Conservation (phyloP, 495 filamentous ascomycete genomes). For the Penicillium herquei region DNA sequence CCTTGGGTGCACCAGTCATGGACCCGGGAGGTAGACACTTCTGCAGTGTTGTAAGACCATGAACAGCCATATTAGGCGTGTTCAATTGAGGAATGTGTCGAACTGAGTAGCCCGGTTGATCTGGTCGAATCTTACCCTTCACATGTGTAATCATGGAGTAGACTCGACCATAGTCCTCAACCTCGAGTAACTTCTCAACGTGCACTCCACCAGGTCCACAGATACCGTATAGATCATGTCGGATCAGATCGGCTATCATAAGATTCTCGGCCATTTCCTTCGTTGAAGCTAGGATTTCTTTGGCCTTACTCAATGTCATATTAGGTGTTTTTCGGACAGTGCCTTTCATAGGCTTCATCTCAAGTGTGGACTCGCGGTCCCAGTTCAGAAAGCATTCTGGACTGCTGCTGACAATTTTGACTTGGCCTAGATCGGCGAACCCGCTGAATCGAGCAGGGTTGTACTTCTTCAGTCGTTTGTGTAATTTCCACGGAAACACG, state of each 20-base stretch:
- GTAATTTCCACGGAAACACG: constrained; percentile 63
- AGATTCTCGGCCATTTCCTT: constrained; percentile 96
- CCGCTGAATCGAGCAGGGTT: constrained; percentile 89
- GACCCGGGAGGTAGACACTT: constrained; percentile 79
- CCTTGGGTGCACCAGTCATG: constrained; percentile 96
- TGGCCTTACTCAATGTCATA: constrained; percentile 67
- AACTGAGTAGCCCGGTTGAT: constrained; percentile 36
- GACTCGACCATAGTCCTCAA: constrained; percentile 87
- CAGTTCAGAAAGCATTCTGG: constrained; percentile 89
- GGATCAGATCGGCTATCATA: constrained; percentile 95
- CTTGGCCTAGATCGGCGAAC: constrained; percentile 66
- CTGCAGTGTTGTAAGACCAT: constrained; percentile 75
- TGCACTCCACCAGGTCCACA: constrained; percentile 64
- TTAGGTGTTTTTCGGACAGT: constrained; percentile 72
- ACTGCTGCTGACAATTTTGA: constrained; percentile 78
- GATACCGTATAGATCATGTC: constrained; percentile 85
- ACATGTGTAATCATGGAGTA: constrained; percentile 90
- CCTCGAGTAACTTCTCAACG: constrained; percentile 70
- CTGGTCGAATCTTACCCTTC: constrained; percentile 57
- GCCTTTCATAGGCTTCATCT: constrained; percentile 85
- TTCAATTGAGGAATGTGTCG: constrained; percentile 33
- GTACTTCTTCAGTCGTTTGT: constrained; percentile 62
- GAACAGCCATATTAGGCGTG: constrained; percentile 39
- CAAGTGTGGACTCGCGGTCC: constrained; percentile 46
- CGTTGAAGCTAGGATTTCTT: constrained; percentile 64